Evolutionary conservation across 805 yeast genomes (phyloP).

Genomic region (Saturnispora diversa): DNA sequence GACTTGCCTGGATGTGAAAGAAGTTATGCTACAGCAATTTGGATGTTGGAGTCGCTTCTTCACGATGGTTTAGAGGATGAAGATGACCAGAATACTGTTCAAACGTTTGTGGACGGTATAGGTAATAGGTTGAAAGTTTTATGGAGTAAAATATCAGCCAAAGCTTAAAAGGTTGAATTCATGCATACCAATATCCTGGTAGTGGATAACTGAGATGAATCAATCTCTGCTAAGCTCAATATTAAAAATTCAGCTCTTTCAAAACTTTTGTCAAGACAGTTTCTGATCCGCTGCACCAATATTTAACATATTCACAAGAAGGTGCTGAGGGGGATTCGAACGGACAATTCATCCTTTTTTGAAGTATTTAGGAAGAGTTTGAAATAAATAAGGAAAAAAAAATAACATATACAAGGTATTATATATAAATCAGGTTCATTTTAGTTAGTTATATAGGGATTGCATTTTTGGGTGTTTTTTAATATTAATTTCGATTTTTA

Average conservation of each 20-base stretch:
- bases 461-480: slow-evolving; percentile 4
- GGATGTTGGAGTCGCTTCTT: slow-evolving; percentile 89
- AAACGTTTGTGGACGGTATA: slow-evolving; percentile 73
- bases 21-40: slow-evolving; percentile 82
- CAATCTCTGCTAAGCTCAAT: slow-evolving; percentile 44
- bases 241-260: slow-evolving; percentile 81
- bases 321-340: too few relatives aligned
- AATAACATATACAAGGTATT: background rate
- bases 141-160: slow-evolving; percentile 43
- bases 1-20: slow-evolving; percentile 73
- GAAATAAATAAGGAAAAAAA: background rate
- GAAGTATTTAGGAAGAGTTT: too few relatives aligned
- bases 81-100: slow-evolving; percentile 69
- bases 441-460: slow-evolving; percentile 1
- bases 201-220: background rate
- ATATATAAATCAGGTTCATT: slow-evolving; percentile 1
- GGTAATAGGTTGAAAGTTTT: slow-evolving; percentile 70
- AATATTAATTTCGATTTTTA: background rate
- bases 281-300: slow-evolving; percentile 87
- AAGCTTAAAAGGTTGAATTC: too few relatives aligned
- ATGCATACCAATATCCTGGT: too few relatives aligned
- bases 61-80: slow-evolving; percentile 46
- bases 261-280: slow-evolving; percentile 76
- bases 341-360: too few relatives aligned
- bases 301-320: too few relatives aligned